phyloP scores from a whole-genome alignment of 2,329 filamentous ascomycete genomes.

The Diaporthe citriasiana region DNA sequence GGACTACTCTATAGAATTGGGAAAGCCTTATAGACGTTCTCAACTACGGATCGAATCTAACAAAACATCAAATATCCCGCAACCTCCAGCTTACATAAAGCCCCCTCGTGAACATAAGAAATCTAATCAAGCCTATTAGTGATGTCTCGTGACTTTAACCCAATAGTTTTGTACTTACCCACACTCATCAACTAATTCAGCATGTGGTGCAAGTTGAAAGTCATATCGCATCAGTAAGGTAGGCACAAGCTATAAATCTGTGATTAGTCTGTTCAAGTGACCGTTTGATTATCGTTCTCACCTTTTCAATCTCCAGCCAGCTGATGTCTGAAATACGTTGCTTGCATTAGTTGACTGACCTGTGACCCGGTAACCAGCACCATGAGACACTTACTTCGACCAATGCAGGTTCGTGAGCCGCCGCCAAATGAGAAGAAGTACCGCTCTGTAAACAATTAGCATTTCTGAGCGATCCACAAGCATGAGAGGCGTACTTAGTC shows the following conservation, averaged over 20 bases:
- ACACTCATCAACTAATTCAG: not conserved
- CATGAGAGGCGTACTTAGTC: not conserved
- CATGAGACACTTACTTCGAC: not conserved
- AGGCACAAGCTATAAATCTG: not conserved
- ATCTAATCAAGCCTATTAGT: not conserved
- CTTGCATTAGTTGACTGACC: not conserved
- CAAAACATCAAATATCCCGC: too few species aligned
- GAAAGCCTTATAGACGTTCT: too few species aligned
- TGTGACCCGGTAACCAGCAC: not conserved
- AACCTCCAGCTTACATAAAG: too few species aligned
- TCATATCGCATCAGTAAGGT: constrained; percentile 9
- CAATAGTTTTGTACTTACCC: not conserved
- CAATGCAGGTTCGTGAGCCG: not conserved
- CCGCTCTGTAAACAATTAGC: not conserved
- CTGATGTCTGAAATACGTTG: not conserved
- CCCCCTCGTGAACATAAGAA: not conserved
- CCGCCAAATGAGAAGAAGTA: not conserved
- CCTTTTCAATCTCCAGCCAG: constrained; percentile 15
- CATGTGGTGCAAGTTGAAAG: not conserved
- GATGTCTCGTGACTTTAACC: not conserved
- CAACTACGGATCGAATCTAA: too few species aligned
- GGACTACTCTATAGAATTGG: too few species aligned
- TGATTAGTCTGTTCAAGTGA: not conserved
- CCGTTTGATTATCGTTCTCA: not conserved
- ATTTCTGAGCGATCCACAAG: not conserved